A percentile compares a stretch with the other conserved stretches of the same genome.
Conservation (phyloP, 164 flowering plant species). For the Vitis riparia region DNA sequence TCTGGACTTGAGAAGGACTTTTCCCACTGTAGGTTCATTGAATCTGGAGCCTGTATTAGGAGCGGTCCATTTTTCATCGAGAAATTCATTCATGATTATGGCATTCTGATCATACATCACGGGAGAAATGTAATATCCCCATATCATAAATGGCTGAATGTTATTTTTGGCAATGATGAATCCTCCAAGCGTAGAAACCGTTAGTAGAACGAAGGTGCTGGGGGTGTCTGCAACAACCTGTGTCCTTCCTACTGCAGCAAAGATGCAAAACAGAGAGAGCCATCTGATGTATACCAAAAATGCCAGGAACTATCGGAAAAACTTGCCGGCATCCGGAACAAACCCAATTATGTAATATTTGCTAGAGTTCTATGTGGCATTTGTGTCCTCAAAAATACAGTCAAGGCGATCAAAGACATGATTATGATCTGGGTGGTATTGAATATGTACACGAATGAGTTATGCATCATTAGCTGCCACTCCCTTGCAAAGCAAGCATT, state of each 20-base stretch:
- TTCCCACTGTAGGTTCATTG: slow-evolving; percentile 45
- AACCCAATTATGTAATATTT: slow-evolving; percentile 61
- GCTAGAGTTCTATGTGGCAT: slow-evolving; percentile 40
- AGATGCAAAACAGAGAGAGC: slow-evolving; percentile 58
- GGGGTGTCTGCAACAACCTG: slow-evolving; percentile 45
- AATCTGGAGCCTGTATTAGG: slow-evolving; percentile 31
- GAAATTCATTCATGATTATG: slow-evolving; percentile 59
- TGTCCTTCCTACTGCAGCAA: slow-evolving; percentile 64
- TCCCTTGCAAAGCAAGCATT: slow-evolving; percentile 75
- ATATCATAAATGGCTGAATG: slow-evolving; percentile 54
- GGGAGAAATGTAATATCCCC: slow-evolving; percentile 67
- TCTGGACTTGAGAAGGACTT: slow-evolving; percentile 47
- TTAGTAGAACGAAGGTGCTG: slow-evolving; percentile 27
- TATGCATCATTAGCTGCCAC: slow-evolving; percentile 46
- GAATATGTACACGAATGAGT: slow-evolving; percentile 44
- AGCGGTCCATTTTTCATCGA: slow-evolving; percentile 51
- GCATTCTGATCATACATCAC: slow-evolving; percentile 79
- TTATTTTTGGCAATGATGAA: slow-evolving; percentile 52
- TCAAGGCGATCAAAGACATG: slow-evolving; percentile 57
- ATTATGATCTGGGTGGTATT: slow-evolving; percentile 68
- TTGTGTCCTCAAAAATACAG: slow-evolving; percentile 57
- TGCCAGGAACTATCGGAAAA: slow-evolving; percentile 54
- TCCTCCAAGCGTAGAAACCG: slow-evolving; percentile 43
- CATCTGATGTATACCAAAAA: slow-evolving; percentile 58
- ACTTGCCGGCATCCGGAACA: slow-evolving; percentile 61